These are phyloP conservation scores for Acacia acuminata DNA, from an alignment of 306 rosid species.

Conservation along the genomic window DNA sequence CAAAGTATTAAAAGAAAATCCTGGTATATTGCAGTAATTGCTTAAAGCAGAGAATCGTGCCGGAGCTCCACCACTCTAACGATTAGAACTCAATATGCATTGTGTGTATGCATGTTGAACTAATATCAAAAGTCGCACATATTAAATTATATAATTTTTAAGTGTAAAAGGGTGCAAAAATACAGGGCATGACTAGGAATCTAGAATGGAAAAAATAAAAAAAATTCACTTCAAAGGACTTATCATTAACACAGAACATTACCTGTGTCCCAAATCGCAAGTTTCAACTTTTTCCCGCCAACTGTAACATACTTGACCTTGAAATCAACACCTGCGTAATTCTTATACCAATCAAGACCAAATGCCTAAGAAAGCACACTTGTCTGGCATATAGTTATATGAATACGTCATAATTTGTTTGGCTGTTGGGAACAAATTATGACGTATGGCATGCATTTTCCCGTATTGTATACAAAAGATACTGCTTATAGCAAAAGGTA, in stretches of 20 bases:
- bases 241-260: constrained; percentile 22
- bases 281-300: constrained; percentile 79
- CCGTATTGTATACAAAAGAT: neutral
- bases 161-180: neutral
- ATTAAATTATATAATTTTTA: constrained; percentile 15
- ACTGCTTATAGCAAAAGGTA: neutral
- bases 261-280: constrained; percentile 98
- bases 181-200: constrained; percentile 4
- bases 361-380: neutral
- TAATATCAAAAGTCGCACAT: neutral
- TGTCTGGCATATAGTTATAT: neutral
- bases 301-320: constrained; percentile 64
- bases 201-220: neutral
- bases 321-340: constrained; percentile 83
- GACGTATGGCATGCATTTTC: neutral
- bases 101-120: neutral
- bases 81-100: neutral
- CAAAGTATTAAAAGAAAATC: constrained; percentile 1
- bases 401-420: neutral
- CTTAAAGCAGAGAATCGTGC: constrained; percentile 6
- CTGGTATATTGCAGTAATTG: neutral
- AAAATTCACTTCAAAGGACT: neutral
- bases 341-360: constrained; percentile 11
- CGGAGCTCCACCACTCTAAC: constrained; percentile 3
- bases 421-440: too few species aligned